Conservation (phyloP, 345 rosid genomes). For the Clarkia xantiana region DNA sequence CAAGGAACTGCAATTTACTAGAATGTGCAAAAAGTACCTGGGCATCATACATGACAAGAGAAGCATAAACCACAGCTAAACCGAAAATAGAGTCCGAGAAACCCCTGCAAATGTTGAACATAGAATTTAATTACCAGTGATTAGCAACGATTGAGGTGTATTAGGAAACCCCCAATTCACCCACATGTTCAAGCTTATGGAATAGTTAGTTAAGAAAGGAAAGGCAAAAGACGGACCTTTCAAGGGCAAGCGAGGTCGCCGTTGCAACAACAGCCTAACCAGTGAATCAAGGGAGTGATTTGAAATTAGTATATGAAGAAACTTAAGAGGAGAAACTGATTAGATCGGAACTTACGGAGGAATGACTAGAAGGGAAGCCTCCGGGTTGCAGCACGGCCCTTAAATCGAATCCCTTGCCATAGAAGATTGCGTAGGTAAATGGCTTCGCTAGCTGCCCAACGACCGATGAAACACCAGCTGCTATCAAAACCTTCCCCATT, state of each 20-base stretch:
- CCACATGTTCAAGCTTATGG: too few species aligned
- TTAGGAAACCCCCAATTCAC: too few species aligned
- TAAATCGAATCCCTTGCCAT: conserved; percentile 47
- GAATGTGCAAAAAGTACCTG: conserved; percentile 30
- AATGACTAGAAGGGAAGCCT: conserved; percentile 93
- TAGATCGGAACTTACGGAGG: conserved; percentile 31
- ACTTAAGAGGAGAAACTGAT: not conserved
- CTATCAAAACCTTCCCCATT: conserved; percentile 43
- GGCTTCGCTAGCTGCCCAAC: conserved; percentile 85
- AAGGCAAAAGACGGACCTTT: conserved; percentile 27
- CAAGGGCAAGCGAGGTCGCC: conserved; percentile 73
- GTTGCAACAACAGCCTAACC: conserved; percentile 67
- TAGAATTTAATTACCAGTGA: not conserved
- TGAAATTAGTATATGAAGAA: not conserved
- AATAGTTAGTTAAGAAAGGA: not conserved
- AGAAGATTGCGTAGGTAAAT: conserved; percentile 41
- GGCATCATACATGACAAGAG: conserved; percentile 82
- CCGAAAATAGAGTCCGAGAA: conserved; percentile 79
- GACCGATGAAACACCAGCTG: conserved; percentile 61
- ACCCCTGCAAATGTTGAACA: conserved; percentile 34
- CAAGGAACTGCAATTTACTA: too few species aligned
- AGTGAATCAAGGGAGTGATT: conserved; percentile 6
- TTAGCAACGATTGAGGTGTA: too few species aligned
- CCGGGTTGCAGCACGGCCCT: conserved; percentile 53
- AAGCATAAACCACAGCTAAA: conserved; percentile 58